phyloP scores from a whole-genome alignment of 202 grass and related monocot genomes.

The Zizania palustris region DNA sequence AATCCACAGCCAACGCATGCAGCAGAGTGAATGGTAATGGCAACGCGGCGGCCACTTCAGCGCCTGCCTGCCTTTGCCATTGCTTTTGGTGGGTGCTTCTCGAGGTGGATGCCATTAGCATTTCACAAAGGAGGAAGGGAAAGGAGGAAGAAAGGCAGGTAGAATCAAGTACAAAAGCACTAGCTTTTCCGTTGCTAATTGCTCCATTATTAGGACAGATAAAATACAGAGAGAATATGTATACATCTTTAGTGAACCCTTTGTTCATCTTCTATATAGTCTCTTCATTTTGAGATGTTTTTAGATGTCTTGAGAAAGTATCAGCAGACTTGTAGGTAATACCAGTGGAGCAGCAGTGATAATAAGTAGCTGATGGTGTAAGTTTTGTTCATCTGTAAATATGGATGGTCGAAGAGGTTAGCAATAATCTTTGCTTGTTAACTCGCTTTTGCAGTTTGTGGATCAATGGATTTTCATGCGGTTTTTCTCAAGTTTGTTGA shows the following conservation, averaged over 20 bases:
- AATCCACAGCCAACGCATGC: constrained; percentile 10
- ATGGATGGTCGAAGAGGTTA: constrained; percentile 18
- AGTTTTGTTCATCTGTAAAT: constrained; percentile 36
- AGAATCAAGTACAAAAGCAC: constrained; percentile 7
- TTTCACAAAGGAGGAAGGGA: constrained; percentile 38
- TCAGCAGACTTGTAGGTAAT: not conserved
- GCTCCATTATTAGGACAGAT: constrained; percentile 38
- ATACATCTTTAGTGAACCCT: constrained; percentile 34
- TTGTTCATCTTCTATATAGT: constrained; percentile 13
- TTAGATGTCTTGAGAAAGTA: constrained; percentile 26
- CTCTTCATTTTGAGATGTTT: constrained; percentile 38
- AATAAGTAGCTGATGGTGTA: constrained; percentile 11
- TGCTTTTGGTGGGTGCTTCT: constrained; percentile 52
- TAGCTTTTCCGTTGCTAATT: constrained; percentile 34
- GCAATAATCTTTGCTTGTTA: not conserved
- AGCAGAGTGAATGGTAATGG: constrained; percentile 21
- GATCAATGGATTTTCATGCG: not conserved
- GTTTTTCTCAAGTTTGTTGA: not conserved
- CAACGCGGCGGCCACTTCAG: no score
- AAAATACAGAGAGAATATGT: constrained; percentile 48
- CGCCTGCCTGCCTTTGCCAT: not conserved
- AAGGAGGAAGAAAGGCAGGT: not conserved
- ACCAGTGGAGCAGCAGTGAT: not conserved
- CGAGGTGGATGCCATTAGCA: constrained; percentile 64
- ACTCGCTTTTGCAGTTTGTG: not conserved